Evolutionary conservation across 805 yeast genomes (phyloP).

Genomic region (Metschnikowia dekortorum): DNA sequence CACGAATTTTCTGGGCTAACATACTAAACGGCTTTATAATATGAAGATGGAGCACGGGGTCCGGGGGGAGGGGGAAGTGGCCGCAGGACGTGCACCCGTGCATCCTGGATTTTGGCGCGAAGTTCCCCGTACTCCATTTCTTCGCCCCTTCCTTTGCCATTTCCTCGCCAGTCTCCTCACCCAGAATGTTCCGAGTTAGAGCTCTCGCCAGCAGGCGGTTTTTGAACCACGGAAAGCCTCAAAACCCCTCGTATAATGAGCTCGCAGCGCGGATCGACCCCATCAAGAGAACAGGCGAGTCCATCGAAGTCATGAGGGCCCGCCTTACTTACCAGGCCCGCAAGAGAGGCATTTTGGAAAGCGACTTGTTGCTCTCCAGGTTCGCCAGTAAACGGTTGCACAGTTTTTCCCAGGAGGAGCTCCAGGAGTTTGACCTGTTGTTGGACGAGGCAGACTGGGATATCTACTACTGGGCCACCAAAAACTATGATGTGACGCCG

Average conservation of each 20-base stretch:
- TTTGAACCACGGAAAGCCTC: conserved; percentile 40
- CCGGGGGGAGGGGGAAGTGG: too few relatives aligned
- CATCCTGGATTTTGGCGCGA: not conserved
- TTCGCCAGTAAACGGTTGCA: conserved; percentile 76
- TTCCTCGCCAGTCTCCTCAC: not conserved
- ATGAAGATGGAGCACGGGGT: too few relatives aligned
- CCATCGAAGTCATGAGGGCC: conserved; percentile 72
- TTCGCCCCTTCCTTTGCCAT: not conserved
- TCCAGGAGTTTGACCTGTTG: conserved; percentile 79
- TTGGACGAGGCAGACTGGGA: conserved; percentile 99
- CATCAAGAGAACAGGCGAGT: conserved; percentile 68
- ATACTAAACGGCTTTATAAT: too few relatives aligned
- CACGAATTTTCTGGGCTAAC: too few relatives aligned
- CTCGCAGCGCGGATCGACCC: conserved; percentile 71
- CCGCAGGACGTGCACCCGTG: not conserved
- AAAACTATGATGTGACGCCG: conserved; percentile 74
- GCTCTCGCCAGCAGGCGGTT: conserved; percentile 8
- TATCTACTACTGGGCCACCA: conserved; percentile 96
- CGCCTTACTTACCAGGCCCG: conserved; percentile 86
- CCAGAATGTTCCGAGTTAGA: not conserved
- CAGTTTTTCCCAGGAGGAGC: conserved; percentile 54
- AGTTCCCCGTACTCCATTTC: not conserved
- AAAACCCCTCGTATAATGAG: conserved; percentile 36
- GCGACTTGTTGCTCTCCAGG: conserved; percentile 78
- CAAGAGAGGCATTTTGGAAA: conserved; percentile 91